Evolutionary conservation across 2,329 filamentous ascomycete genomes (phyloP), one percentile per base, ranked within the genome.

Genomic region (Penicillium aurantiogriseum): DNA sequence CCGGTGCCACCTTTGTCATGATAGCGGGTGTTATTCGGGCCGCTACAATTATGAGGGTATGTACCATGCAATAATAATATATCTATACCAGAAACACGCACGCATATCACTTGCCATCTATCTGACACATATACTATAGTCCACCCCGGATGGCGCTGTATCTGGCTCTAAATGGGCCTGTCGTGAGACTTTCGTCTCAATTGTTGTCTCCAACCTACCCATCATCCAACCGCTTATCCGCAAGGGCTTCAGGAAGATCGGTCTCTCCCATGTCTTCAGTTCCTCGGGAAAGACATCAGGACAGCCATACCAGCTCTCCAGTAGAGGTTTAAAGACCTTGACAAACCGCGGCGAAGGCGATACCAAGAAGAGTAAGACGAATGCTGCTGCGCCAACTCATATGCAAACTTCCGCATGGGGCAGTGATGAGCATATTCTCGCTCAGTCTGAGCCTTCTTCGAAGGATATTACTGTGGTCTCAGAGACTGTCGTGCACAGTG

Each of bases 1-100:
- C 78, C 23, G 81, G 81, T 9, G 83, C 80, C 17, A 62, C 79
- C 19, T 84, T 85, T 59, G 78, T 84, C 40, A 83, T 81, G 42
- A 74, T 79, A 35, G 79, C 80, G 19, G 79, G 77, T 5, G 76
- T 84, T 47, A 73, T 85, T 21, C 80, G 83, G 27, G 80, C 78
- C 25, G 74, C 80, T 8, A 72, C 79, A 1, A 80, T 84, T 45
- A 55, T 80, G 23, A 75, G 66, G 3, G 72, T 75, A 61, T 42
- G 67, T 61, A 4, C 17, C 4, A 21, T 35, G 1, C 13, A 46
- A 23, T 8, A 1, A 45, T 31, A 15, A 15, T 9, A 31, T 45
- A 15, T 11, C 31, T 13, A 17, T 10, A 15, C n/a, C 27, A 47
- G 19, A n/a, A 35, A 27, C 15, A 35, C 10, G 6, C 11, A 19